Base-by-base conservation (phyloP, 2,329 filamentous ascomycete genomes). In the Samsoniella hepiali region DNA sequence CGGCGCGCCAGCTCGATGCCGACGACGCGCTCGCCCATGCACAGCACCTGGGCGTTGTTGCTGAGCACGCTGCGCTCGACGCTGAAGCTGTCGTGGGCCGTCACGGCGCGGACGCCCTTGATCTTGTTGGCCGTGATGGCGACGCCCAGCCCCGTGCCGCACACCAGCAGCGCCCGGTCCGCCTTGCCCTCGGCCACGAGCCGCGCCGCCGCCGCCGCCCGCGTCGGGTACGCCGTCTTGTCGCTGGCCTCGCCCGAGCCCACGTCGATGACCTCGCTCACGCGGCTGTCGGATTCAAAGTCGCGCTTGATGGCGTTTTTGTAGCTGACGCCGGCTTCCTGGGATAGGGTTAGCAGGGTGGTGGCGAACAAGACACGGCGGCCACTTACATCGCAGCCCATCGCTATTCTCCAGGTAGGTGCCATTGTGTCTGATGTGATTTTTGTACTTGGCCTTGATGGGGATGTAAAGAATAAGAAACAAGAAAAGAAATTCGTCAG, bases 51-150 rank as follows among this genome's bases (percentile, higher is more conserved):
- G 3, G 91, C 91, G 73, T 96, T 88, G 75, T 96, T 96, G 78
- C 89, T 92, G 71, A 94, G 77, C 11, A 96, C 84, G 27, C 89
- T 87, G 57, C 91, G 80, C 82, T 96, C 91, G 6, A 96, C 91
- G 63, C 84, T 88, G 80, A 93, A 96, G 68, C 87, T 88, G 73
- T 96, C 92, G 74, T 96, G 92, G 1, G 92, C 92, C 5, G 91
- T 96, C 22, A 96, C 92, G n/a, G 92, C 92, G 31, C 91, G 82
- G 65, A 96, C 86, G 6, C 91, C 91, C 63, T 87, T 88, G 67
- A 96, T 87, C 76, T 96, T 96, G 82, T 96, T 96, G 68, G 92
- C 92, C n/a, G 86, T 80, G 73, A 96, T 96, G 69, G 92, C 91
- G 8, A 96, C 92, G 27, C 92, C 92, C 8, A 96, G 83, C 0